Percentiles rank a stretch among this genome's conserved stretches.
Evolutionary conservation across 1,284 basidiomycete species (phyloP).

Genomic region (Fomitopsis pinicola): DNA sequence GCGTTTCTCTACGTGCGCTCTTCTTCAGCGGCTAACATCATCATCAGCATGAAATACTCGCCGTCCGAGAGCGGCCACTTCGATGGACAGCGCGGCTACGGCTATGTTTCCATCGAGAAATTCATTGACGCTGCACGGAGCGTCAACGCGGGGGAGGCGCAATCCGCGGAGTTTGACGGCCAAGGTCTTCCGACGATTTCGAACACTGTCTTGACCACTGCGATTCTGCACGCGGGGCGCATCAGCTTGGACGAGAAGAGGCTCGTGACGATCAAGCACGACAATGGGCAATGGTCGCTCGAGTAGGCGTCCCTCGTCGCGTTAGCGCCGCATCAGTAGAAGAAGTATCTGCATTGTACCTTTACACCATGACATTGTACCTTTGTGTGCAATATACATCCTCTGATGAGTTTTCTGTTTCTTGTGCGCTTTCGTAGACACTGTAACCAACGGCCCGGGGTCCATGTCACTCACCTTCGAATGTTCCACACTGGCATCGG

Average conservation of each 20-base stretch:
- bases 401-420: neutral
- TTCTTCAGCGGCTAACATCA: conserved; percentile 1
- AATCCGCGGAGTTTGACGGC: conserved; percentile 70
- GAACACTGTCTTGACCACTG: conserved; percentile 87
- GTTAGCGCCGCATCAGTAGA: neutral
- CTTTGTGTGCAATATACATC: neutral
- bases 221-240: conserved; percentile 87
- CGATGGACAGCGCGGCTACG: conserved; percentile 90
- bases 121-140: conserved; percentile 79
- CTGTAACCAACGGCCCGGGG: neutral
- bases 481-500: neutral
- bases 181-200: conserved; percentile 85
- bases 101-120: conserved; percentile 88
- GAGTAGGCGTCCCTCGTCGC: conserved; percentile 36
- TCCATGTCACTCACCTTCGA: neutral
- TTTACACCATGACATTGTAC: neutral
- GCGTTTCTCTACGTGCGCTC: neutral
- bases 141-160: conserved; percentile 69
- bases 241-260: conserved; percentile 86
- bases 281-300: conserved; percentile 61
- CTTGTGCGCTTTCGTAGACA: neutral
- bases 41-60: conserved; percentile 83
- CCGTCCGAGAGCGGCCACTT: conserved; percentile 89
- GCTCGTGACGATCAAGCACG: conserved; percentile 70
- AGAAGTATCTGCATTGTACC: neutral